Evolutionary conservation across 306 rosid species (phyloP).

Genomic region (Castanea mollissima): DNA sequence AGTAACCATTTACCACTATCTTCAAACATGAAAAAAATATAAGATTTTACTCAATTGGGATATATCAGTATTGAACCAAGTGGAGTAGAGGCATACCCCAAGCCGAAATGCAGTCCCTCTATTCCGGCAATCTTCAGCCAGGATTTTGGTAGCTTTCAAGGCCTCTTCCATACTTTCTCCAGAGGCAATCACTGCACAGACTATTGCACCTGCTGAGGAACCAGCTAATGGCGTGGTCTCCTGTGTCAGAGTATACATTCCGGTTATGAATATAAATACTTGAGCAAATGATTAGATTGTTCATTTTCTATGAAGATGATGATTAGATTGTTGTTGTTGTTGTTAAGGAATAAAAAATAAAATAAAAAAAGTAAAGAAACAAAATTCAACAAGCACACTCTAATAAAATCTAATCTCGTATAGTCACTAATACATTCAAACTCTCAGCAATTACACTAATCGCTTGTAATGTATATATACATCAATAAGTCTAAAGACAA

Average conservation of each 20-base stretch:
- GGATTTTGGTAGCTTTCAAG: constrained; percentile 69
- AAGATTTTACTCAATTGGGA: background rate
- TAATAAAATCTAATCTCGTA: background rate
- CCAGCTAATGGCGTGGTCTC: constrained; percentile 96
- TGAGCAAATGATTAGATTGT: background rate
- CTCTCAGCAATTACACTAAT: background rate
- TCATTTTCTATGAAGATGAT: background rate
- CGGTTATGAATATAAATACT: background rate
- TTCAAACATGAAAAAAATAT: background rate
- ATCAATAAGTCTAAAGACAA: too few species aligned
- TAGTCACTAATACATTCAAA: background rate
- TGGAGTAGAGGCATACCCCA: constrained; percentile 58
- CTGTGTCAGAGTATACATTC: constrained; percentile 39
- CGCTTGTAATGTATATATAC: background rate
- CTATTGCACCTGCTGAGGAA: constrained; percentile 97
- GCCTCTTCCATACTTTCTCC: constrained; percentile 92
- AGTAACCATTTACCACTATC: background rate
- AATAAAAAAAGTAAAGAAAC: background rate
- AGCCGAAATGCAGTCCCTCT: constrained; percentile 92
- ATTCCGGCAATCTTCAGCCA: constrained; percentile 86
- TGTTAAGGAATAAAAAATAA: background rate
- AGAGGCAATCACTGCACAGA: constrained; percentile 89
- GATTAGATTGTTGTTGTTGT: too few species aligned
- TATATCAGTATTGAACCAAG: background rate
- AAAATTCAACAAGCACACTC: background rate